phyloP scores from a whole-genome alignment of 345 rosid species.

The Eucalyptus virginea region DNA sequence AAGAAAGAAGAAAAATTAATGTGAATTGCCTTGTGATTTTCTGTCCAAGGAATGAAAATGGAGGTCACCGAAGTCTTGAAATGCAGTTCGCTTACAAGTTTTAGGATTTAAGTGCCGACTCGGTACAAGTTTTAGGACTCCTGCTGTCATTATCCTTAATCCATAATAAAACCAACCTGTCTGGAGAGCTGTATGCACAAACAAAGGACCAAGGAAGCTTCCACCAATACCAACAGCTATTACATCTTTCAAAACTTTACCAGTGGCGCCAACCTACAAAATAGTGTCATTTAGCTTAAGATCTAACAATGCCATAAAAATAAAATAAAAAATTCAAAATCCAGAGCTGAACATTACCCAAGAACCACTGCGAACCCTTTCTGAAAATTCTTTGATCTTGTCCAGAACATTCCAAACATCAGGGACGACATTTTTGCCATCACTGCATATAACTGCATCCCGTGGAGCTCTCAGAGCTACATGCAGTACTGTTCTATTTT shows the following conservation, averaged over 20 bases:
- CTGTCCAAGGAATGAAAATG: not conserved
- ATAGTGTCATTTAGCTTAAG: not conserved
- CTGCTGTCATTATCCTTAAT: not conserved
- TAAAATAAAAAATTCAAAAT: not conserved
- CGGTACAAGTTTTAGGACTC: not conserved
- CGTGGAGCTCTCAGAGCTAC: conserved; percentile 89
- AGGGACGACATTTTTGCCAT: conserved; percentile 84
- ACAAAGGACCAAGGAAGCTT: conserved; percentile 94
- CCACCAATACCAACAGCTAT: conserved; percentile 93
- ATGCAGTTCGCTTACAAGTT: not conserved
- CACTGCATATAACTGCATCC: conserved; percentile 60
- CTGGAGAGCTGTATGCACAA: conserved; percentile 91
- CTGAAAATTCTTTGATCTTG: conserved; percentile 81
- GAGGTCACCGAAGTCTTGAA: not conserved
- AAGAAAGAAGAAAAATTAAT: not conserved
- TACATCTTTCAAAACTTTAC: conserved; percentile 77
- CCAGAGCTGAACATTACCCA: conserved; percentile 46
- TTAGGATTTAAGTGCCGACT: not conserved
- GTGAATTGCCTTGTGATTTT: not conserved
- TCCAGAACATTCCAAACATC: conserved; percentile 91
- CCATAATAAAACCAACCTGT: conserved; percentile 39
- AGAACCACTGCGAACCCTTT: conserved; percentile 74
- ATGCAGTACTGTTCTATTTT: conserved; percentile 92
- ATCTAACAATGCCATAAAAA: not conserved
- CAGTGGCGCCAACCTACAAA: conserved; percentile 90